A percentile compares a stretch with the other conserved stretches of the same genome.
Evolutionary conservation across 345 rosid genomes (phyloP).

Genomic region (Citrus sp.): DNA sequence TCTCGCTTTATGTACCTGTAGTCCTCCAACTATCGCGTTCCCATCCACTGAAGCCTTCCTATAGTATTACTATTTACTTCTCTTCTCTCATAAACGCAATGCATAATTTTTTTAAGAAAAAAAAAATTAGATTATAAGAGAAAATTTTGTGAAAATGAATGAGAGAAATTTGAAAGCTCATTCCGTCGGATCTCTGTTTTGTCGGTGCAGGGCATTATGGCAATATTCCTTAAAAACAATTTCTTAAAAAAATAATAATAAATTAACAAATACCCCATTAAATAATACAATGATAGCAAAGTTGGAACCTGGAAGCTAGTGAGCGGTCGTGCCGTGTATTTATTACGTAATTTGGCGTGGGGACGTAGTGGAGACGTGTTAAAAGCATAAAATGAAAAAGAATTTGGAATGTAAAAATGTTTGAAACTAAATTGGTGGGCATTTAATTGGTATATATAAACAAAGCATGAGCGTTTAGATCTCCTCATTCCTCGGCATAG

Average conservation of each 20-base stretch:
- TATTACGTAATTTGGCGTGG: too few relatives aligned
- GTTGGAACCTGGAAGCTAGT: background rate
- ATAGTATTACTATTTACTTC: too few relatives aligned
- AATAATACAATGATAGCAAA: background rate
- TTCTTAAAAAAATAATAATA: background rate
- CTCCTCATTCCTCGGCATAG: conserved; percentile 15
- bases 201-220: background rate
- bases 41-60: background rate
- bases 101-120: too few relatives aligned
- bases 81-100: too few relatives aligned
- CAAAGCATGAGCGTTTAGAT: background rate
- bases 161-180: background rate
- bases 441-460: background rate
- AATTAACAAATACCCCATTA: too few relatives aligned
- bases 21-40: background rate
- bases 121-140: too few relatives aligned
- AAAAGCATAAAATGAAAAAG: background rate
- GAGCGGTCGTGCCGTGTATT: too few relatives aligned
- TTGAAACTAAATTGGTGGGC: background rate
- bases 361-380: background rate
- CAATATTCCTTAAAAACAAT: background rate
- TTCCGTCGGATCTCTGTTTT: background rate
- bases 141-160: too few relatives aligned
- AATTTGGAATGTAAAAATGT: background rate
- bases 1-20: background rate